Evolutionary conservation across 1,284 basidiomycete genomes (phyloP).

Genomic region (Ceratobasidium sp.): DNA sequence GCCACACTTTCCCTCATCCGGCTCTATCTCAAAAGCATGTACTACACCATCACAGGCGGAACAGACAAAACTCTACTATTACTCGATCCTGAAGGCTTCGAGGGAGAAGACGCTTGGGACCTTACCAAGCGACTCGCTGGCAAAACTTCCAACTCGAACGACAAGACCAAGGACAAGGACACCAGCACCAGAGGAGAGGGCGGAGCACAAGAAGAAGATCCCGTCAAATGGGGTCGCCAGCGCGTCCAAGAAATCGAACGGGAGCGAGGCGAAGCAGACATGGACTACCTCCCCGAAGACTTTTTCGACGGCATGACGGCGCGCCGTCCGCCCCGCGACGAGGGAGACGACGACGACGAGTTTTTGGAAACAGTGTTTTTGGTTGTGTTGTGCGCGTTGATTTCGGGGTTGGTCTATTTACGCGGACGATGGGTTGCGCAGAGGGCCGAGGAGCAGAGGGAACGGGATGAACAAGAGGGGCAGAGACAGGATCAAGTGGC

Average conservation of each 20-base stretch:
- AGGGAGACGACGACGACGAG: conserved; percentile 66
- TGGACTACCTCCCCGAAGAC: conserved; percentile 62
- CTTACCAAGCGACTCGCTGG: conserved; percentile 69
- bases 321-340: conserved; percentile 52
- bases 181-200: conserved; percentile 20
- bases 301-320: conserved; percentile 71
- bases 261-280: conserved; percentile 63
- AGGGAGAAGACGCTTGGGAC: conserved; percentile 76
- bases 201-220: conserved; percentile 49
- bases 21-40: conserved; percentile 85
- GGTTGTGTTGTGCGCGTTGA: conserved; percentile 69
- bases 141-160: conserved; percentile 63
- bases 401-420: conserved; percentile 75
- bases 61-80: conserved; percentile 69
- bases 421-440: conserved; percentile 71
- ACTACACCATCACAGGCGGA: conserved; percentile 80
- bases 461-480: background rate
- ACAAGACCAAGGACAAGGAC: conserved; percentile 42
- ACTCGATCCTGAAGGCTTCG: conserved; percentile 65
- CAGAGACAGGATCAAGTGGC: conserved; percentile 3
- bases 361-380: conserved; percentile 78
- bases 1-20: conserved; percentile 84
- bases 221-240: conserved; percentile 74
- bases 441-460: conserved; percentile 29
- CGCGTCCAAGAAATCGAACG: conserved; percentile 75